Conservation (phyloP, 2,329 filamentous ascomycete species). For the Colletotrichum tofieldiae region DNA sequence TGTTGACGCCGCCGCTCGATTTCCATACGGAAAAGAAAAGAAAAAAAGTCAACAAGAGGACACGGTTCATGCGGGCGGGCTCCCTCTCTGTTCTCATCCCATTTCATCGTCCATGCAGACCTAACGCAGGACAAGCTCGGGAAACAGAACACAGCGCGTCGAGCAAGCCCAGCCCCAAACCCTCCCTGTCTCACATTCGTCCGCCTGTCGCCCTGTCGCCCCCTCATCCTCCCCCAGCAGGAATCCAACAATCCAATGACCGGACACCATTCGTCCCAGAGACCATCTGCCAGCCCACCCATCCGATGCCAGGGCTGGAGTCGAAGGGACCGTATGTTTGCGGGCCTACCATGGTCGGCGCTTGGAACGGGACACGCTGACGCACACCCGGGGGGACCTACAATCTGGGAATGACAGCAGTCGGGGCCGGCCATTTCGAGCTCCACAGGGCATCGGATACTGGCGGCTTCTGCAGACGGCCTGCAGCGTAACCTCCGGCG, state of each 20-base stretch:
- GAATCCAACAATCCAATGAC: background rate
- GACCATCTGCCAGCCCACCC: background rate
- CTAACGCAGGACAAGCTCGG: conserved; percentile 1
- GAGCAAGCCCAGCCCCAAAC: conserved; percentile 32
- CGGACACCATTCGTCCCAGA: background rate
- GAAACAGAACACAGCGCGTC: conserved; percentile 30
- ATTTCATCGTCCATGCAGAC: background rate
- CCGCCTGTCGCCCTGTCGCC: conserved; percentile 4
- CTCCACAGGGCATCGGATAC: no score
- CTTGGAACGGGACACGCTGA: background rate
- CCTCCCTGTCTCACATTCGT: conserved; percentile 33
- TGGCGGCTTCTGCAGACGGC: background rate
- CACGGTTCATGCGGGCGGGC: background rate
- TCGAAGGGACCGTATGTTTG: background rate
- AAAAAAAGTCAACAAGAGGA: background rate
- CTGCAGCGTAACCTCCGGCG: background rate
- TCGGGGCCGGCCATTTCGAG: background rate
- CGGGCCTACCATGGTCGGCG: background rate
- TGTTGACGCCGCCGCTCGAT: background rate
- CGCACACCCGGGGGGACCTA: background rate
- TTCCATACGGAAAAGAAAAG: background rate
- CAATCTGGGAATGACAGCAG: background rate
- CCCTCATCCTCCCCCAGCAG: background rate
- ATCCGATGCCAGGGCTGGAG: background rate
- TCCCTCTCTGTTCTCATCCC: background rate